A percentile compares a stretch with the other conserved stretches of the same genome.
Conservation (phyloP, 345 rosid species). For the Gossypium australe region DNA sequence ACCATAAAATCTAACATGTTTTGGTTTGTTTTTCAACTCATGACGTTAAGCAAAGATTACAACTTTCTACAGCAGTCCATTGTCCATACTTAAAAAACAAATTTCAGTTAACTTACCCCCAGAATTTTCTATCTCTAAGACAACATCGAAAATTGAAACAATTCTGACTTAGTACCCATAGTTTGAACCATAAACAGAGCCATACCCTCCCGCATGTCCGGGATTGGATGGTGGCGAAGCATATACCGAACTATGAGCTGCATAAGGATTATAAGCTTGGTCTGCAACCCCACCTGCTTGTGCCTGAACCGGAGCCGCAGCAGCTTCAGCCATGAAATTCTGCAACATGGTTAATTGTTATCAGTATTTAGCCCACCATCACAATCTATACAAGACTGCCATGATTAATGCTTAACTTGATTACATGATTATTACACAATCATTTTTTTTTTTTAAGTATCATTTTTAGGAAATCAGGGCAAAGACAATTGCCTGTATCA, state of each 20-base stretch:
- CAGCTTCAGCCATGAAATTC: constrained; percentile 90
- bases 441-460: neutral
- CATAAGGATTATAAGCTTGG: constrained; percentile 86
- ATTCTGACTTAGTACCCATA: constrained; percentile 52
- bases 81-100: neutral
- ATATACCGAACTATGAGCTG: constrained; percentile 69
- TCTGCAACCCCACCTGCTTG: constrained; percentile 47
- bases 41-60: neutral
- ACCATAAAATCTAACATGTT: neutral
- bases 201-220: constrained; percentile 58
- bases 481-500: constrained; percentile 60
- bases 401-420: neutral
- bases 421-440: neutral
- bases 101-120: constrained; percentile 4
- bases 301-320: constrained; percentile 12
- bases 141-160: neutral
- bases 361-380: constrained; percentile 7
- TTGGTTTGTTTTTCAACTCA: neutral
- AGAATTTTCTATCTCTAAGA: constrained; percentile 3
- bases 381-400: neutral
- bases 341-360: constrained; percentile 28
- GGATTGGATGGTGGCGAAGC: constrained; percentile 77
- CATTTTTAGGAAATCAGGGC: neutral
- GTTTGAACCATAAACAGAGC: constrained; percentile 65
- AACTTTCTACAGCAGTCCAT: neutral